Evolutionary conservation across 805 yeast genomes (phyloP), one percentile per base, ranked within the genome.

Genomic region (Ogataea paradorogensis): DNA sequence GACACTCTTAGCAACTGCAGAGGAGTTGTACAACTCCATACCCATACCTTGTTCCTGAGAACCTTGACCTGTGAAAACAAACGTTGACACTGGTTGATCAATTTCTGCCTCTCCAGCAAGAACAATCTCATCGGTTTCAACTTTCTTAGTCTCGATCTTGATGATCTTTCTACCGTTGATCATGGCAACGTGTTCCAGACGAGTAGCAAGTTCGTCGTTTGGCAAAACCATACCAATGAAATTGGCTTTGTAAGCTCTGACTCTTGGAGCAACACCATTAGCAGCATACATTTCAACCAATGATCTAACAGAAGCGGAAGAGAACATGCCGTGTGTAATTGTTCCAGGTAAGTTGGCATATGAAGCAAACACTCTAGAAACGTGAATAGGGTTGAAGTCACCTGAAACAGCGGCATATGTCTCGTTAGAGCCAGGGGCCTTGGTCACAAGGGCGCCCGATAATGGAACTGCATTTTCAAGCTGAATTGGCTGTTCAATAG

Each of bases 41-140:
- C 99, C 99, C 99, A 93, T 93, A 65, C 97, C 97, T 73, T 95
- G 99, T 68, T 95, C 99, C 70, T 93, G 99, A 46, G 99, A 91
- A 66, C 99, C 99, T 75, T 93, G 99, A 62, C 99, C 99, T 51
- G 99, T 93, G 71, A 95, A 93, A 43, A 93, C 95, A 64, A 86
- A 93, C 15, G 99, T 84, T 30, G 98, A 86, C 38, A 83, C 84
- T 24, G 99, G 99, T 71, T 93, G 99, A 56, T 93, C 98, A 58
- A 95, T 90, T 72, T 93, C 99, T 41, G 99, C 99, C 71, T 88
- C 95, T 70, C 98, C 99, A 38, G 75, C 65, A 55, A 93, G 74
- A 15, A 93, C 99, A 27, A 74, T 67, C 45, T 76, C 77, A 43
- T 79, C 90, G 43, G 91, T 83, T 56, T 83, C 88, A 52, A 78